A percentile compares a stretch with the other conserved stretches of the same genome.
These are phyloP conservation scores for Sodiomyces alkalinus DNA, from an alignment of 2,329 filamentous ascomycete species.

Conservation along the genomic window DNA sequence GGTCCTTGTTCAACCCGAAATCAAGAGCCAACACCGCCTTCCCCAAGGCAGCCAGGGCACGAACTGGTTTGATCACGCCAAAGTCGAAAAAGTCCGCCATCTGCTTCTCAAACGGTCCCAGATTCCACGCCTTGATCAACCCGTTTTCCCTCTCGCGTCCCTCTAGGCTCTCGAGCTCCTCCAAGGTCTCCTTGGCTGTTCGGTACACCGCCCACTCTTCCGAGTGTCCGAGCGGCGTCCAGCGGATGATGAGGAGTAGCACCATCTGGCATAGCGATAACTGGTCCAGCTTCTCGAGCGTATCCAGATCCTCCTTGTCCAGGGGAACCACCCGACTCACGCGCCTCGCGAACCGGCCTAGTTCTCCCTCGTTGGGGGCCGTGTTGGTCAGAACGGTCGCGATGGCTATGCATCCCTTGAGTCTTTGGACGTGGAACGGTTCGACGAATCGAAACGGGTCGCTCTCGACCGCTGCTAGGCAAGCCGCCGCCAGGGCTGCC, in stretches of 20 bases:
- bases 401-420: conserved; percentile 35
- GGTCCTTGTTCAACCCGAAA: conserved; percentile 13
- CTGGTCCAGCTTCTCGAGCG: conserved; percentile 30
- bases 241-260: conserved; percentile 29
- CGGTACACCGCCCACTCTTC: conserved; percentile 29
- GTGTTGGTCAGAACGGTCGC: conserved; percentile 36
- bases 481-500: conserved; percentile 28
- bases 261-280: conserved; percentile 38
- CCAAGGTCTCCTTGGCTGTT: conserved; percentile 29
- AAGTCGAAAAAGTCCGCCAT: conserved; percentile 29
- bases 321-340: conserved; percentile 10
- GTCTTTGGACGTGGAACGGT: conserved; percentile 32
- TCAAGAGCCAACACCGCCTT: conserved; percentile 25
- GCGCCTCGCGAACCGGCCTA: conserved; percentile 12
- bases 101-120: conserved; percentile 22
- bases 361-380: conserved; percentile 20
- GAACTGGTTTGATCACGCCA: conserved; percentile 31
- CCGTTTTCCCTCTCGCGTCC: conserved; percentile 28
- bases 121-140: conserved; percentile 27
- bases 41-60: conserved; percentile 29
- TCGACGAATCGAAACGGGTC: conserved; percentile 34
- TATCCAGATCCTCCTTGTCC: conserved; percentile 11
- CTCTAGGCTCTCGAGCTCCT: conserved; percentile 29
- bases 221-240: conserved; percentile 24
- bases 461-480: conserved; percentile 29